phyloP scores from a whole-genome alignment of 441 rosid species.

The Jatropha podagrica region DNA sequence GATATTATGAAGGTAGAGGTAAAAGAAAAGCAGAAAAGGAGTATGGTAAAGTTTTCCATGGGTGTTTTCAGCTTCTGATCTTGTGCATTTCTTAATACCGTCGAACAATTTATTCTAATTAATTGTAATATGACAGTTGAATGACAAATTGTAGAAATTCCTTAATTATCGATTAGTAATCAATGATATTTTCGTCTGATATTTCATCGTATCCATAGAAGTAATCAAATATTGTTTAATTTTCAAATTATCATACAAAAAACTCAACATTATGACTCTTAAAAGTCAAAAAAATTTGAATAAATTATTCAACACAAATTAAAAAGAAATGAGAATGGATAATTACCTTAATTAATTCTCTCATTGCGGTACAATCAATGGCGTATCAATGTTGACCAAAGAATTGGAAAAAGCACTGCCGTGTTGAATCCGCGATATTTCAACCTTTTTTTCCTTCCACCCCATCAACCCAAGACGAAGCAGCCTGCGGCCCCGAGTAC shows the following conservation, averaged over 20 bases:
- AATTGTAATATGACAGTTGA: neutral
- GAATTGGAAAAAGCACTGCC: neutral
- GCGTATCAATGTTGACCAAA: neutral
- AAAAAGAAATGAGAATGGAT: neutral
- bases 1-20: neutral
- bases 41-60: neutral
- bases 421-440: constrained; percentile 2
- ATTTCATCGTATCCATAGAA: too few species aligned
- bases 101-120: neutral
- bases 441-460: too few species aligned
- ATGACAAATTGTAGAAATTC: too few species aligned
- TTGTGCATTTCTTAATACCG: neutral
- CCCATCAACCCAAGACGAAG: too few species aligned
- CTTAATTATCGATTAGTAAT: neutral
- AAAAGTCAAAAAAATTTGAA: too few species aligned
- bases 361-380: neutral
- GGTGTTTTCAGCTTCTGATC: neutral
- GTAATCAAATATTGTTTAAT: too few species aligned
- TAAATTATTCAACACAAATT: too few species aligned
- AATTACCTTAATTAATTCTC: too few species aligned
- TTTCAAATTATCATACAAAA: too few species aligned
- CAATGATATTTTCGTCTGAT: too few species aligned
- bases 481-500: too few species aligned
- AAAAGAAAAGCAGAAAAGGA: neutral
- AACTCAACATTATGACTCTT: too few species aligned